Base-by-base conservation (phyloP, 495 filamentous ascomycete genomes). In the Daldinia bambusicola region DNA sequence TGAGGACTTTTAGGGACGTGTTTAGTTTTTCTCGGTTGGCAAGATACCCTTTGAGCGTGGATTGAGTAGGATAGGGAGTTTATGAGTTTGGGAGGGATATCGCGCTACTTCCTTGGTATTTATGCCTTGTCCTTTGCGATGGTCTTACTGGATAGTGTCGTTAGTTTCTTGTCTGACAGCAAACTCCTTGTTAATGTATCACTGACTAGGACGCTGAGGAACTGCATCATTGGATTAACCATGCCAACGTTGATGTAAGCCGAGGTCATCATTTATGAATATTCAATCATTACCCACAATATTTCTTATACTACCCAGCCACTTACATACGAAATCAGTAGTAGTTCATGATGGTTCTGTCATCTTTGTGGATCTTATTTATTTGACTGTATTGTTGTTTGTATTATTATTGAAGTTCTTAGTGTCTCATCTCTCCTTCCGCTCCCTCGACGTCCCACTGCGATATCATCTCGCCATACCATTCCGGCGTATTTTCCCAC, bases 11-110 rank as follows among this genome's bases (percentile, higher is more conserved):
- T 38, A 10, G 26, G 41, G 2, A 7, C 31, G 12, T 5, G 31
- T 53, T 53, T 53, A 20, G 10, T 65, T 60, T 45, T 62, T 43
- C 61, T 43, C 51, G 20, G 40, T 32, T 45, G 70, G 65, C 43
- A 62, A 48, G 60, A 69, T 73, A 72, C 69, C 69, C 69, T 59
- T 60, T 45, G 50, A 22, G 31, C 36, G 50, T 18, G 22, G 22
- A 32, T 20, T n/a, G 52, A 16, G 30, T 41, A 22, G 61, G n/a
- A 45, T 38, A 61, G 53, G 45, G 63, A 13, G 37, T 61, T 55
- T 31, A 18, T 55, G 12, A 2, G 16, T n/a, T 36, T 8, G 40
- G 13, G 26, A 32, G 38, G 38, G 22, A 16, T 43, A 41, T 38
- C 6, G 20, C 6, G 10, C 13, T 32, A 26, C 14, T 43, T 40